Base-by-base conservation (phyloP, 2,329 filamentous ascomycete species). In the Fusarium xylarioides region DNA sequence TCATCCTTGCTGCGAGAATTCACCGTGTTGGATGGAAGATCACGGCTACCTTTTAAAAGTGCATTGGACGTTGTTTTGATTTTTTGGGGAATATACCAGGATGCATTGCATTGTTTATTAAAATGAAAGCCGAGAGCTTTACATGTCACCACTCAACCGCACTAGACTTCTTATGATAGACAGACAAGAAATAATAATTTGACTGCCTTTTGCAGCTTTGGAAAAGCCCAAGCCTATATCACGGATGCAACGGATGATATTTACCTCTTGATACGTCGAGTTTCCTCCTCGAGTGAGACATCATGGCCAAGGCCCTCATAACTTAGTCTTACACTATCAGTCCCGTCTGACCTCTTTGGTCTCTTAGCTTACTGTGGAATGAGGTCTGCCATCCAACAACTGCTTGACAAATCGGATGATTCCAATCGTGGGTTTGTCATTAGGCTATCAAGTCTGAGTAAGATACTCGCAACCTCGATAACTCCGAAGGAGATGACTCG, bases 21-120 rank as follows among this genome's bases (percentile, higher is more conserved):
- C 66, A 68, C 7, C 66, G 62, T 38, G 66, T 70, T 61, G 71
- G 71, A 34, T 73, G 70, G 71, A 74, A 74, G 59, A 6, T 63
- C 30, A 61, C 60, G 4, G 19, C 69, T 14, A 32, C 28, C 3
- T 74, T 74, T 14, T 66, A 63, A 52, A 34, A 28, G 9, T 21
- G 1, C 16, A n/a, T 50, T 38, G 6, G 19, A 32, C 30, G 4
- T 16, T 50, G 26, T 14, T 47, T 34, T 28, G n/a, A 28, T 63
- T 43, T 34, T 30, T 34, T 30, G 4, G 5, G 18, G 34, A n/a
- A 67, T 52, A 46, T 43, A 52, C 16, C 28, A 30, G 54, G 28
- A 35, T 34, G 28, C 7, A 34, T 47, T 9, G 37, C n/a, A 15
- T 60, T 35, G 28, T 56, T 23, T 7, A 23, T 9, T 11, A 11